Evolutionary conservation across 129 eudicot species (phyloP).

Genomic region (Lactuca saligna): DNA sequence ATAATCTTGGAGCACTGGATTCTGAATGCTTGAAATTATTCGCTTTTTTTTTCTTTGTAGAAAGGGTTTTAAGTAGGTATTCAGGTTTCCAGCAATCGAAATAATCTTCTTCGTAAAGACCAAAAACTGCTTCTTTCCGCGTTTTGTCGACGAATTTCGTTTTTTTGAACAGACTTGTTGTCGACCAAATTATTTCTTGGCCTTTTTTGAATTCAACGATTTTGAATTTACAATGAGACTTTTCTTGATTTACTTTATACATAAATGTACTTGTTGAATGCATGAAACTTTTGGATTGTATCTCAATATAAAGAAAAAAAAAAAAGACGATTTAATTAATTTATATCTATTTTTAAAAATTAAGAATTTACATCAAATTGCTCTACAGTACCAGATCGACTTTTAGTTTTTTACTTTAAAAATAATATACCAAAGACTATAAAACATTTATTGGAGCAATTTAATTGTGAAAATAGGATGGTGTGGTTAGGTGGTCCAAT

Average conservation of each 20-base stretch:
- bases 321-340: too few relatives aligned
- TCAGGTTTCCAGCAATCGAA: not conserved
- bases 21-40: constrained; percentile 21
- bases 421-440: not conserved
- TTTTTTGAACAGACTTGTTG: not conserved
- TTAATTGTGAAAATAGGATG: not conserved
- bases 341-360: too few relatives aligned
- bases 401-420: not conserved
- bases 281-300: not conserved
- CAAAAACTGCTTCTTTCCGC: constrained; percentile 9
- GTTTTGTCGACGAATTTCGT: not conserved
- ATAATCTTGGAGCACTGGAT: constrained; percentile 10
- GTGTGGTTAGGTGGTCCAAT: not conserved
- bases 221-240: constrained; percentile 1
- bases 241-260: not conserved
- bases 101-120: constrained; percentile 5
- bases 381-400: not conserved
- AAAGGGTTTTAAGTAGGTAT: constrained; percentile 1
- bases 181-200: not conserved
- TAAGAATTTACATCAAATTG: not conserved
- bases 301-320: too few relatives aligned
- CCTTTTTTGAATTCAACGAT: not conserved
- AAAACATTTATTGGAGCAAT: not conserved
- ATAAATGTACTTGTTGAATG: not conserved
- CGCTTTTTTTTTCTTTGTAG: not conserved